These are phyloP conservation scores for Saccharomyces hybrid DNA, from an alignment of 1,139 yeast genomes.

Conservation along the genomic window DNA sequence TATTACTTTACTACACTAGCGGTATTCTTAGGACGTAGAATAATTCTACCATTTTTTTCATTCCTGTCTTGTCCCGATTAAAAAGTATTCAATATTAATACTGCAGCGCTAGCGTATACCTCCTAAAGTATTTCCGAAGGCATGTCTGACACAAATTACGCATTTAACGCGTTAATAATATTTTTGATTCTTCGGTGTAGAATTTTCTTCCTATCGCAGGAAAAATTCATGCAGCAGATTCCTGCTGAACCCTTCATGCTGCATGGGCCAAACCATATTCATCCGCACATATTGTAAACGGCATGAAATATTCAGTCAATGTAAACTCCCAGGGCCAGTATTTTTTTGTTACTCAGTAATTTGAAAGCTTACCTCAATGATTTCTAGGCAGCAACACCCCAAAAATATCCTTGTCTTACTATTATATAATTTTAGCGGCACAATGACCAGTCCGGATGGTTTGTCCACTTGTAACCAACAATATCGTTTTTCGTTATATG, in stretches of 20 bases:
- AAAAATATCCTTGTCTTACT: background rate
- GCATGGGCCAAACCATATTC: background rate
- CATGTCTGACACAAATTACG: background rate
- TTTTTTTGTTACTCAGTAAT: background rate
- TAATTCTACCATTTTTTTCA: background rate
- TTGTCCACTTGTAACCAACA: conserved; percentile 11
- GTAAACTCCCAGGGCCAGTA: background rate
- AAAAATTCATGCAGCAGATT: background rate
- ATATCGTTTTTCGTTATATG: background rate
- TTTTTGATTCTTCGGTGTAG: background rate
- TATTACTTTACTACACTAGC: background rate
- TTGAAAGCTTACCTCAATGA: background rate
- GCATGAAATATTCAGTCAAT: background rate
- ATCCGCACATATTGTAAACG: background rate
- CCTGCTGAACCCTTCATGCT: background rate
- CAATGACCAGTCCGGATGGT: conserved; percentile 32
- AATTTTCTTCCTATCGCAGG: background rate
- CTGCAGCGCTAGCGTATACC: background rate
- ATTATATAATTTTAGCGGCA: conserved; percentile 14
- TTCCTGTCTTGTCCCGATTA: background rate
- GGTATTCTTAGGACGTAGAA: background rate
- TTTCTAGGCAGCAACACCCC: background rate
- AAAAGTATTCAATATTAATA: background rate
- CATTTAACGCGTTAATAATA: background rate
- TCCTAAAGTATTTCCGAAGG: background rate